Conservation (phyloP, 768 basidiomycete species). For the Lactifluus hygrophoroides region DNA sequence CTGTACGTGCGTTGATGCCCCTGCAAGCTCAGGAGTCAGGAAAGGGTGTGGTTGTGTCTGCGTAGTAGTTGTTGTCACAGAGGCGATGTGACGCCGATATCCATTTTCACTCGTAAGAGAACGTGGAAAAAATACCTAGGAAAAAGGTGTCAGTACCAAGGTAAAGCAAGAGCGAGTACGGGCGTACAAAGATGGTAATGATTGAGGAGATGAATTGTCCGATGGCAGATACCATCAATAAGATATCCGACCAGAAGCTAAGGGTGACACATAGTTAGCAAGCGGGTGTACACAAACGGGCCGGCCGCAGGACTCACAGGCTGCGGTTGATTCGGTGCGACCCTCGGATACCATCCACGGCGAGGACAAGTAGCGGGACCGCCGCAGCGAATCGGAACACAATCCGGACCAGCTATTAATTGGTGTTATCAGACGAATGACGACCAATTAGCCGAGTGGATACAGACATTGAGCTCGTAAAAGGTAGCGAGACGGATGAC, state of each 20-base stretch:
- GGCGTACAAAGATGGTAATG: slow-evolving; percentile 66
- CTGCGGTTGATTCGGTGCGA: slow-evolving; percentile 42
- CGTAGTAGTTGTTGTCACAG: slow-evolving; percentile 13
- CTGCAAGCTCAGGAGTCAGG: not conserved
- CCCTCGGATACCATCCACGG: slow-evolving; percentile 50
- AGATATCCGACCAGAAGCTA: slow-evolving; percentile 41
- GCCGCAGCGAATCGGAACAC: slow-evolving; percentile 71
- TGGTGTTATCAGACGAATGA: not conserved
- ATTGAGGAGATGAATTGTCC: slow-evolving; percentile 74
- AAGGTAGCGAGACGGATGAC: slow-evolving; percentile 68
- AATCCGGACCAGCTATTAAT: slow-evolving; percentile 52
- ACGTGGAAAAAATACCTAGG: slow-evolving; percentile 71
- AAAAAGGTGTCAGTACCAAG: not conserved
- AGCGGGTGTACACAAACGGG: not conserved
- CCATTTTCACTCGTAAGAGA: slow-evolving; percentile 58
- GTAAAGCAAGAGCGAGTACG: not conserved
- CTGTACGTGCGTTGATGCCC: not conserved
- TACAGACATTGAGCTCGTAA: slow-evolving; percentile 67
- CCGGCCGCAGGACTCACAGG: slow-evolving; percentile 38
- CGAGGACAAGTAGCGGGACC: slow-evolving; percentile 57
- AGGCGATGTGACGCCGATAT: slow-evolving; percentile 38
- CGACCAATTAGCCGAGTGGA: not conserved
- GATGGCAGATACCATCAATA: slow-evolving; percentile 61
- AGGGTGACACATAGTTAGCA: not conserved
- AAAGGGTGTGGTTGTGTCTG: slow-evolving; percentile 9